Evolutionary conservation across 352 stramenopile species (phyloP).

Genomic region (Globisporangium okanoganense): DNA sequence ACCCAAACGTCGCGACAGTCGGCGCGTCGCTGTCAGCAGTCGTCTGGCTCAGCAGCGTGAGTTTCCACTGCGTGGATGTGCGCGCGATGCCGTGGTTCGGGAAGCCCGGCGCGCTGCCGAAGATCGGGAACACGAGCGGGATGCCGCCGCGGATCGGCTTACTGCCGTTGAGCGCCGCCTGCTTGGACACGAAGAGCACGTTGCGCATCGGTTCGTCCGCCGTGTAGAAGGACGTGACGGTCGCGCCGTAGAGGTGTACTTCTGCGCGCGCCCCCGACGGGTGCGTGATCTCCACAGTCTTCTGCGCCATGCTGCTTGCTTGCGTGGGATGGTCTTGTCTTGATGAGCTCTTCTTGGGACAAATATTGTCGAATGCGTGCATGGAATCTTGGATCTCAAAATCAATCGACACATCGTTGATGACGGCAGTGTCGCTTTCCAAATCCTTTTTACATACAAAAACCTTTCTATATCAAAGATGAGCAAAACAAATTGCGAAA

Average conservation of each 20-base stretch:
- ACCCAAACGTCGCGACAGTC: slow-evolving; percentile 59
- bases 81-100: slow-evolving; percentile 95
- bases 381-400: too few relatives aligned
- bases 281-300: slow-evolving; percentile 49
- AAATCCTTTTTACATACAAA: too few relatives aligned
- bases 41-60: slow-evolving; percentile 42
- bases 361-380: too few relatives aligned
- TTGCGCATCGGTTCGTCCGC: slow-evolving; percentile 69
- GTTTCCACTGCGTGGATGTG: slow-evolving; percentile 57
- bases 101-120: slow-evolving; percentile 84
- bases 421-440: too few relatives aligned
- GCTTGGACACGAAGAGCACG: slow-evolving; percentile 90
- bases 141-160: slow-evolving; percentile 96
- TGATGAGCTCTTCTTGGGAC: too few relatives aligned
- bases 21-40: slow-evolving; percentile 34
- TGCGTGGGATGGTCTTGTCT: background rate
- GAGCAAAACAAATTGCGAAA: too few relatives aligned
- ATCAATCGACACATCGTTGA: too few relatives aligned
- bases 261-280: slow-evolving; percentile 62
- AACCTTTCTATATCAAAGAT: too few relatives aligned
- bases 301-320: slow-evolving; percentile 8
- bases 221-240: slow-evolving; percentile 85
- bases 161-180: slow-evolving; percentile 87
- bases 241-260: slow-evolving; percentile 91
- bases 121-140: slow-evolving; percentile 96